phyloP scores from a whole-genome alignment of 352 stramenopile species.

The Globisporangium okanoganense region DNA sequence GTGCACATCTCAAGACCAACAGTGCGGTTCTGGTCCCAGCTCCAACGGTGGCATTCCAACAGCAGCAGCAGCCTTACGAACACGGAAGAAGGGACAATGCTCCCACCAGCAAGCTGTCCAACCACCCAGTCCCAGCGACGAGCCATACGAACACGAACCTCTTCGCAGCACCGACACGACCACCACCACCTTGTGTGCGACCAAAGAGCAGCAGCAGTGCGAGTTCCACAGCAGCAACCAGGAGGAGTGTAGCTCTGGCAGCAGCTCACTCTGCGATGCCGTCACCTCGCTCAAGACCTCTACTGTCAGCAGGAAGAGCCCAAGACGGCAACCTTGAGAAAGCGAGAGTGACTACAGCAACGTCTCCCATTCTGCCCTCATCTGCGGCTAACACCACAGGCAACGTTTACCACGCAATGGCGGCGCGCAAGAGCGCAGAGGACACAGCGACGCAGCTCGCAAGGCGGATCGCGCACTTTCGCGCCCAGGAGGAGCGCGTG shows the following conservation, averaged over 20 bases:
- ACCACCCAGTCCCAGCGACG: neutral
- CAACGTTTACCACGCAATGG: constrained; percentile 42
- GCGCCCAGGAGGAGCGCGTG: constrained; percentile 48
- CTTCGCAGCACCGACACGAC: neutral
- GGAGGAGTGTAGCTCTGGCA: neutral
- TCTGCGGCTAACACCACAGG: constrained; percentile 4
- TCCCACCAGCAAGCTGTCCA: neutral
- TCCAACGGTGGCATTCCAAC: too few relatives aligned
- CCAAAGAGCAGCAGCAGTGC: constrained; percentile 12
- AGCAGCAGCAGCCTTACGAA: neutral
- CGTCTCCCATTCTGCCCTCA: too few relatives aligned
- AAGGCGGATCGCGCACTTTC: constrained; percentile 48
- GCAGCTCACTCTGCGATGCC: neutral
- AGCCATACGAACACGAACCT: neutral
- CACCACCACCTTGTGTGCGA: neutral
- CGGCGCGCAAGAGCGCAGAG: constrained; percentile 50
- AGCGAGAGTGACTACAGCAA: neutral
- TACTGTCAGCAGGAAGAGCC: neutral
- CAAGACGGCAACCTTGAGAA: neutral
- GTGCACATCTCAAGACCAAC: neutral
- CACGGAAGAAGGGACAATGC: neutral
- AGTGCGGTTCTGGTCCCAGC: neutral
- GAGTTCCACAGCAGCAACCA: neutral
- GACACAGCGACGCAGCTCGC: constrained; percentile 42
- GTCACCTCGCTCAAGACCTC: neutral